These are phyloP conservation scores for Globisporangium camurandrum DNA, from an alignment of 352 stramenopile species.

Conservation along the genomic window DNA sequence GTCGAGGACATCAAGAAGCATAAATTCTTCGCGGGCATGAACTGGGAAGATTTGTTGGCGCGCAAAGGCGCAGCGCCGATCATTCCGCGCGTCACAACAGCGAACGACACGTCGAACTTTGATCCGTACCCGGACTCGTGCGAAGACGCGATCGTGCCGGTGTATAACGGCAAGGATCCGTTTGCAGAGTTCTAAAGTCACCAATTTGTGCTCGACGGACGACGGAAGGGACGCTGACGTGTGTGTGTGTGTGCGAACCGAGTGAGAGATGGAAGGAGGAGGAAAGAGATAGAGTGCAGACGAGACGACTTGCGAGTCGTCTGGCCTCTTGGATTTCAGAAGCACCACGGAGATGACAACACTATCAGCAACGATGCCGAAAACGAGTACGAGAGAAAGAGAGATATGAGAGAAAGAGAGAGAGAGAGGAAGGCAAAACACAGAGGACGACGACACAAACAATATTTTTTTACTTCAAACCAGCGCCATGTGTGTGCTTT, in stretches of 20 bases:
- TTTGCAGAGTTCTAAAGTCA: conserved; percentile 89
- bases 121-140: conserved; percentile 93
- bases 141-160: conserved; percentile 86
- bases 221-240: conserved; percentile 3
- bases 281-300: no score
- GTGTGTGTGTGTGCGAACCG: neutral
- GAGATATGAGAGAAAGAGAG: no score
- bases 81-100: conserved; percentile 85
- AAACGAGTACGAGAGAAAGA: neutral
- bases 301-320: no score
- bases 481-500: no score
- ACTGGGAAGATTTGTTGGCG: conserved; percentile 88
- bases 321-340: no score
- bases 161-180: conserved; percentile 90
- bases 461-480: no score
- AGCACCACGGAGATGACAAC: no score
- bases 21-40: conserved; percentile 92
- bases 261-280: no score
- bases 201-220: no score
- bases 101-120: conserved; percentile 96
- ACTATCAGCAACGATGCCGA: neutral
- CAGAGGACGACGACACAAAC: neutral
- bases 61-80: conserved; percentile 90
- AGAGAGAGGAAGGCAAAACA: neutral
- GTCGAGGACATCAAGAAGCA: conserved; percentile 95